phyloP scores from a whole-genome alignment of 1,284 basidiomycete species.

The Trichosporon faecale region DNA sequence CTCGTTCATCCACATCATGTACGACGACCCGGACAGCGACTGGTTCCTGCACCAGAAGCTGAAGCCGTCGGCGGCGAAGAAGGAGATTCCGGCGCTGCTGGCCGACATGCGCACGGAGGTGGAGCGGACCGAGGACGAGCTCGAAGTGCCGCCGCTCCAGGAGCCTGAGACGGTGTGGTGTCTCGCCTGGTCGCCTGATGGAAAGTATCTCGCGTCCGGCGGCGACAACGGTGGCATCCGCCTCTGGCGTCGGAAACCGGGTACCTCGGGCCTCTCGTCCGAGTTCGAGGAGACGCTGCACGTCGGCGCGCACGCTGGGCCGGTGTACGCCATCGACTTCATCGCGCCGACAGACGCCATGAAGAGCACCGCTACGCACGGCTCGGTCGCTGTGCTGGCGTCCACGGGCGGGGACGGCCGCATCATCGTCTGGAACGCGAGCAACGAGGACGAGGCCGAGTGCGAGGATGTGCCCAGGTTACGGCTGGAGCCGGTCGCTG shows the following conservation, averaged over 20 bases:
- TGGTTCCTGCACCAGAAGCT: slow-evolving; percentile 87
- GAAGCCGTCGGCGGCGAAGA: slow-evolving; percentile 65
- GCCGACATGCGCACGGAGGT: slow-evolving; percentile 15
- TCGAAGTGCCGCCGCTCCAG: slow-evolving; percentile 45
- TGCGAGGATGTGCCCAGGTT: slow-evolving; percentile 11
- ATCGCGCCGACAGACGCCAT: slow-evolving; percentile 10
- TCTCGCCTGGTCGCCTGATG: slow-evolving; percentile 71
- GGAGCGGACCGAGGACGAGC: slow-evolving; percentile 30
- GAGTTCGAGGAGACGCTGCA: slow-evolving; percentile 43
- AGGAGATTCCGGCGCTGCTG: slow-evolving; percentile 23
- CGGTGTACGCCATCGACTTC: slow-evolving; percentile 46
- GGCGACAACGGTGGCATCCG: slow-evolving; percentile 54
- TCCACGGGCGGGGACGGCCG: slow-evolving; percentile 58
- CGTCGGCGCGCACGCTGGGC: slow-evolving; percentile 41
- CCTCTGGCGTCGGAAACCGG: slow-evolving; percentile 50
- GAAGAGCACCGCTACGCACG: slow-evolving; percentile 20
- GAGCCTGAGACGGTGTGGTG: slow-evolving; percentile 79
- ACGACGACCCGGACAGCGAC: slow-evolving; percentile 91
- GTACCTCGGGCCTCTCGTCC: slow-evolving; percentile 33
- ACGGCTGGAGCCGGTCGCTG: slow-evolving; percentile 31
- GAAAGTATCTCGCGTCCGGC: slow-evolving; percentile 68
- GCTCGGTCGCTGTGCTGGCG: slow-evolving; percentile 55
- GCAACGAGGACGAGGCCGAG: slow-evolving; percentile 40
- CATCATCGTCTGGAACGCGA: slow-evolving; percentile 54
- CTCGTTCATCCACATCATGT: slow-evolving; percentile 89